Percentiles rank a stretch among this genome's conserved stretches.
phyloP scores from a whole-genome alignment of 2,329 filamentous ascomycete genomes.

The Ilyonectria mors-panacis region DNA sequence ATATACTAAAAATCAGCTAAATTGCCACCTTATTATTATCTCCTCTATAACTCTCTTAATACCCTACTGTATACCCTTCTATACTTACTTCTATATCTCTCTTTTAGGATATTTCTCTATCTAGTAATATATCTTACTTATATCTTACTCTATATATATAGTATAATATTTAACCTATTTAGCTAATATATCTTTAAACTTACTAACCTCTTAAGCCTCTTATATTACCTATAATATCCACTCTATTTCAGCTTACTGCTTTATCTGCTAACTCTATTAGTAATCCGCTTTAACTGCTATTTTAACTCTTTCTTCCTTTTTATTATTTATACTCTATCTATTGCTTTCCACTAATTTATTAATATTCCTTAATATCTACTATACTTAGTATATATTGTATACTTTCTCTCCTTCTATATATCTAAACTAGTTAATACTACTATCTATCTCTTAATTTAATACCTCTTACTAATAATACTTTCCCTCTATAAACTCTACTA shows the following conservation, averaged over 20 bases:
- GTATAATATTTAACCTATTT: neutral
- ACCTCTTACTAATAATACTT: neutral
- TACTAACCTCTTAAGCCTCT: neutral
- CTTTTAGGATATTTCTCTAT: neutral
- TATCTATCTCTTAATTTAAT: slow-evolving; percentile 2
- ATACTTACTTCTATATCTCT: neutral
- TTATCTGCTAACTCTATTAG: neutral
- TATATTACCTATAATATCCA: neutral
- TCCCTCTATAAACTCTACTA: neutral
- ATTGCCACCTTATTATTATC: neutral
- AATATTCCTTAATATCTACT: too few relatives aligned
- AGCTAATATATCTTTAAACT: neutral
- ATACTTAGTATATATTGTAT: slow-evolving; percentile 5
- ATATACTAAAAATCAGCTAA: neutral
- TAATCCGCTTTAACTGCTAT: neutral
- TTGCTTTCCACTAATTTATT: too few relatives aligned
- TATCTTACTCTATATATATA: neutral
- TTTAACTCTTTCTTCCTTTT: neutral
- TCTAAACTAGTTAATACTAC: neutral
- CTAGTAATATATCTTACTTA: neutral
- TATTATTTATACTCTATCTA: too few relatives aligned
- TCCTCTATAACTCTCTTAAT: too few relatives aligned
- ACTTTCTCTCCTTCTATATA: neutral
- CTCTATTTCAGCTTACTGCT: neutral
- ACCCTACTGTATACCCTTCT: too few relatives aligned